Evolutionary conservation across 345 rosid genomes (phyloP), one percentile per base, ranked within the genome.

Genomic region (Boechera divaricarpa): DNA sequence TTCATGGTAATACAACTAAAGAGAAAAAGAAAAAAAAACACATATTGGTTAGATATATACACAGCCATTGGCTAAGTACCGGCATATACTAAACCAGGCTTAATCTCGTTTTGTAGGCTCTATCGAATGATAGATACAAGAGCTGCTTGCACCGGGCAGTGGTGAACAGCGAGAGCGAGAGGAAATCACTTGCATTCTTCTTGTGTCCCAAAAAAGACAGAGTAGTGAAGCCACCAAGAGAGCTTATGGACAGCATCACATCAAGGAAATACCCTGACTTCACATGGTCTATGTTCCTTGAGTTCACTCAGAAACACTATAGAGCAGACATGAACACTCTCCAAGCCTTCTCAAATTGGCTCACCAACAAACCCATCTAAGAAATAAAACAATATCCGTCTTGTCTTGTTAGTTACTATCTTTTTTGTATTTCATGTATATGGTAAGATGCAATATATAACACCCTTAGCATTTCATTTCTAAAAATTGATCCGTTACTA

Each of bases 161-260:
- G 42, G 98, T 96, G 72, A 96, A 93, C 84, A 91, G 86, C 52
- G 72, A 74, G 65, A 93, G 83, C 2, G 77, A 91, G 24, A 91
- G 99, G 69, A 96, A 93, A 85, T 93, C 99, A 29, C 90, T 96
- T 12, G 98, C 99, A 10, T 96, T 96, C 85, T 96, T 96, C 81
- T 44, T 93, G 70, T 91, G 98, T 80, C 99, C 99, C 1, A 83
- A 73, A 85, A 83, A 71, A 11, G 98, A 93, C 67, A 90, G 81
- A 81, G 87, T 91, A 69, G 89, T 96, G 59, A 82, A 81, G 64
- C 96, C 99, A 73, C 99, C 98, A 16, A 57, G 59, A 0, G 90
- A 91, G 70, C 81, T 95, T 71, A 86, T 90, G 82, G 88, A 84
- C 81, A 36, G 53, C 6, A 38, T 7, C 60, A 70, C 81, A 35